Conservation (phyloP, 768 basidiomycete genomes). For the Auriscalpium vulgare region DNA sequence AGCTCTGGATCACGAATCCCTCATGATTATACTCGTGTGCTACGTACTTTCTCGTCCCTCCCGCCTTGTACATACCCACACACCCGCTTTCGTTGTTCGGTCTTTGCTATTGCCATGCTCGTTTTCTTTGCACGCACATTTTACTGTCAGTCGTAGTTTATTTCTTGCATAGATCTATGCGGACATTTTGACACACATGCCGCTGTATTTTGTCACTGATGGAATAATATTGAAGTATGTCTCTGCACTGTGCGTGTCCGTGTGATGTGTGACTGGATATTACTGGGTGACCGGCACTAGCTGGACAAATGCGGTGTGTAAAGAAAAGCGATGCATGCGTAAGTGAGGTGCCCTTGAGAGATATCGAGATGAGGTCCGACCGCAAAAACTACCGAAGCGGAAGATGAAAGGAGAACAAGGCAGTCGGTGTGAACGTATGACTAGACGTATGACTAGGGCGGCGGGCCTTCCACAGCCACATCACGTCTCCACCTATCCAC, state of each 20-base stretch:
- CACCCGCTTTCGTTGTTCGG: background rate
- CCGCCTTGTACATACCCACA: background rate
- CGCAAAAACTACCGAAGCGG: conserved; percentile 5
- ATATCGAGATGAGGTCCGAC: background rate
- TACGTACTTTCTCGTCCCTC: background rate
- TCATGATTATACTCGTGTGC: conserved; percentile 20
- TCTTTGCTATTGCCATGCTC: background rate
- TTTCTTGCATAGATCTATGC: conserved; percentile 13
- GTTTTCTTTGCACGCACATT: background rate
- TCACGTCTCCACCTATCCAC: conserved; percentile 81
- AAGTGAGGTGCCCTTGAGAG: conserved; percentile 3
- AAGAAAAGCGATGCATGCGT: background rate
- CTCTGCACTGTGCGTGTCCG: conserved; percentile 2
- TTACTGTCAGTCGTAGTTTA: conserved; percentile 2
- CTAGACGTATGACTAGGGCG: conserved; percentile 10
- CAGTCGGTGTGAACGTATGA: background rate
- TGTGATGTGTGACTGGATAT: conserved; percentile 10
- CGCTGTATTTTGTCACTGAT: conserved; percentile 17
- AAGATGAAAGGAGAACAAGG: background rate
- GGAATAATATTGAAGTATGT: conserved; percentile 12
- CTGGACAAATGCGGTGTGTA: background rate
- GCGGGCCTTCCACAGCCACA: conserved; percentile 64
- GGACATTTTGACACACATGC: conserved; percentile 11
- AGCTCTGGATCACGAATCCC: conserved; percentile 68
- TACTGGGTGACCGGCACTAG: background rate